Evolutionary conservation across 352 stramenopile species (phyloP).

Genomic region (Globisporangium paroecandrum): DNA sequence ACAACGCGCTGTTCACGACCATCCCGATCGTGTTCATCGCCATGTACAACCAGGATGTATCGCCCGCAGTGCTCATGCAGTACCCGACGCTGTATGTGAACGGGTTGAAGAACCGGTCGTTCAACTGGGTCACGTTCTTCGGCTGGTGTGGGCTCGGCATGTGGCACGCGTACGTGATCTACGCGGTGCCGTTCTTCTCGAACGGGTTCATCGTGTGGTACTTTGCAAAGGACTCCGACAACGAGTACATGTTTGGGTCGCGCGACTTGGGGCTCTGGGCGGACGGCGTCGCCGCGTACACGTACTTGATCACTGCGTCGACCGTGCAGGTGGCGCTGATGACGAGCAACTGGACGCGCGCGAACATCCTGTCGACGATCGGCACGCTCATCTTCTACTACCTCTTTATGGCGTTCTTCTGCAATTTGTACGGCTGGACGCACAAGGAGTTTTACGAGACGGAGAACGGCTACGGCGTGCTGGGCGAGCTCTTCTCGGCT

Average conservation of each 20-base stretch:
- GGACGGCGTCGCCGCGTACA: slow-evolving; percentile 77
- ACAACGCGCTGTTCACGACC: slow-evolving; percentile 88
- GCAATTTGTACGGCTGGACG: slow-evolving; percentile 68
- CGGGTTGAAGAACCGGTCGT: slow-evolving; percentile 83
- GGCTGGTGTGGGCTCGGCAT: slow-evolving; percentile 79
- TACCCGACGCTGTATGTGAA: slow-evolving; percentile 89
- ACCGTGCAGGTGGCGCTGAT: slow-evolving; percentile 83
- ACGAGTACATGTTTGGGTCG: slow-evolving; percentile 59
- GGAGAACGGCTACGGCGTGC: slow-evolving; percentile 60
- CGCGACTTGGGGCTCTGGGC: slow-evolving; percentile 79
- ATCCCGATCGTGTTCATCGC: slow-evolving; percentile 88
- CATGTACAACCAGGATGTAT: slow-evolving; percentile 91
- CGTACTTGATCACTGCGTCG: slow-evolving; percentile 83
- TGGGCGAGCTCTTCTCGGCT: slow-evolving; percentile 53
- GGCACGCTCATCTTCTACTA: slow-evolving; percentile 87
- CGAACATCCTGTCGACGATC: slow-evolving; percentile 69
- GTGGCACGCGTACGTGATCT: slow-evolving; percentile 89
- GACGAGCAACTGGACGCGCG: slow-evolving; percentile 86
- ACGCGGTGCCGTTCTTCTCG: slow-evolving; percentile 77
- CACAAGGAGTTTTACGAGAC: slow-evolving; percentile 80
- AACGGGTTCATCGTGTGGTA: slow-evolving; percentile 85
- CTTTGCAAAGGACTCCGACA: slow-evolving; percentile 47
- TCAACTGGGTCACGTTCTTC: slow-evolving; percentile 88
- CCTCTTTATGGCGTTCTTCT: slow-evolving; percentile 84
- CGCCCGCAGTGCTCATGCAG: slow-evolving; percentile 85